Evolutionary conservation across 768 basidiomycete species (phyloP), one percentile per base, ranked within the genome.

Genomic region (Trametes gibbosa): DNA sequence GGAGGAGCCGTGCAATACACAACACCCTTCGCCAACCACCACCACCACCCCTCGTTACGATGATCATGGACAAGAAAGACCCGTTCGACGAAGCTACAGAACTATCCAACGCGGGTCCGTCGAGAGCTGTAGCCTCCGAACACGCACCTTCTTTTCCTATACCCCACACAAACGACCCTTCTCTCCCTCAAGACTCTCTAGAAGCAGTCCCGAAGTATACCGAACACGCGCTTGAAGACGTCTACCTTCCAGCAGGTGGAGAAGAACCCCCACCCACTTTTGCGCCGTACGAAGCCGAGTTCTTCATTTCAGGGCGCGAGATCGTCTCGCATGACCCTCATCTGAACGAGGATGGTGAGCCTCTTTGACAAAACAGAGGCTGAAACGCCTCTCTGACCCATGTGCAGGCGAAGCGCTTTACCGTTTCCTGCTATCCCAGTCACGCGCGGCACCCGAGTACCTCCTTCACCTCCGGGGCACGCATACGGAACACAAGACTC

Each of bases 301-400:
- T 76, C 71, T 84, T 82, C 62, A 71, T 78, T 32, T 58, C 65
- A 23, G 74, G 74, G 0, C 70, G 70, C 34, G 70, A 84, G 46
- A 75, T 88, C 59, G 72, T 90, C 53, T 87, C 88, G 14, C 89
- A 90, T 68, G 90, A 91, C 64, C 73, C 69, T 5, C 86, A 88
- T 66, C 70, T 89, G 46, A 89, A 89, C 57, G 71, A 79, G 49
- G 87, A 89, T 63, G 86, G 86, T 77, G 53, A 32, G 75, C 34
- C n/a, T n/a, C n/a, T n/a, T n/a, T n/a, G 34, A 35, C 34, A 35
- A 35, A 7, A 35, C 68, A 53, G 19, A 32, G 34, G 0, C 13
- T n/a, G 9, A 12, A n/a, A n/a, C n/a, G n/a, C n/a, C 29, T 14
- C 39, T 25, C 3, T 16, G 27, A 17, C 32, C 17, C 21, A 50